A percentile compares a stretch with the other conserved stretches of the same genome.
Conservation (phyloP, 352 stramenopile species). For the Phytopythium aichiense region DNA sequence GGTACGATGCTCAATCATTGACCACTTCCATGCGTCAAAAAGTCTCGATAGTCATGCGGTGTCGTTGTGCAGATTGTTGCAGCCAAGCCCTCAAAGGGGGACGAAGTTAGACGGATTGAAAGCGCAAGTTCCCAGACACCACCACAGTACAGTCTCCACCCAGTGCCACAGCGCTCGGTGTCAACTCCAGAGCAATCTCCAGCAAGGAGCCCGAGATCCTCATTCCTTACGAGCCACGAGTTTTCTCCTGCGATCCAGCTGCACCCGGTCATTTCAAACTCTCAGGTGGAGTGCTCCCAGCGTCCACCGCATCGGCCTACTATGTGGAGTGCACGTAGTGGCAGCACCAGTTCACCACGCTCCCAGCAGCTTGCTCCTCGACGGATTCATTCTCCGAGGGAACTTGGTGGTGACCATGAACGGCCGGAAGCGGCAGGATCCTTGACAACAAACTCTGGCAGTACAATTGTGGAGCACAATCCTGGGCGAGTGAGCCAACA, state of each 20-base stretch:
- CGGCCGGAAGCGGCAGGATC: neutral
- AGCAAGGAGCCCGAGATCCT: slow-evolving; percentile 11
- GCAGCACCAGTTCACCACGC: neutral
- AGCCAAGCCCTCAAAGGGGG: neutral
- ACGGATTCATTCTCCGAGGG: neutral
- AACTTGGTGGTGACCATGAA: neutral
- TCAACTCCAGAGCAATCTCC: neutral
- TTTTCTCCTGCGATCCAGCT: slow-evolving; percentile 37
- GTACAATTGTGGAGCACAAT: neutral
- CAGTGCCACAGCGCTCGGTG: neutral
- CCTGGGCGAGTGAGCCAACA: neutral
- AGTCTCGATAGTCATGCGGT: neutral
- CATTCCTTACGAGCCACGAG: slow-evolving; percentile 33
- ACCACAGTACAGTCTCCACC: neutral
- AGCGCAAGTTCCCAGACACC: neutral
- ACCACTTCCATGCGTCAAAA: neutral
- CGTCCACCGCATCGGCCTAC: slow-evolving; percentile 14
- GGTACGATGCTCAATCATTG: slow-evolving; percentile 11
- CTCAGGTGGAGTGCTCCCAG: neutral
- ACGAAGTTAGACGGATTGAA: neutral
- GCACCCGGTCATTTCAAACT: slow-evolving; percentile 27
- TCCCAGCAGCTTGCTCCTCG: neutral
- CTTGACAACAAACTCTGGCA: neutral
- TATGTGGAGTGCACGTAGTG: neutral
- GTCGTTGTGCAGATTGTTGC: neutral